Conservation (phyloP, 306 rosid species). For the Castanospermum australe region DNA sequence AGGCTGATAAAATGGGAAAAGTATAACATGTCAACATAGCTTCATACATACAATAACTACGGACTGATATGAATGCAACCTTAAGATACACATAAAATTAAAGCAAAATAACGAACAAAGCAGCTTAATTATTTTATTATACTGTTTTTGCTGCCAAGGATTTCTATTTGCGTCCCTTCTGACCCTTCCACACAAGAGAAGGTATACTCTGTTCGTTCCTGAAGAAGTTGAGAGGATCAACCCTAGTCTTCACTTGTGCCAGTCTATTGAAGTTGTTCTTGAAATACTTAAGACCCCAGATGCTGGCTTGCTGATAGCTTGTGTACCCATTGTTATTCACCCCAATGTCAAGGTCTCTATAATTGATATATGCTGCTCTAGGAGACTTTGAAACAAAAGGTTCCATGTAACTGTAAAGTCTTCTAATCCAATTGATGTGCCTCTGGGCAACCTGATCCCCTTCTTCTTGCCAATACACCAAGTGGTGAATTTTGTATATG, state of each 20-base stretch:
- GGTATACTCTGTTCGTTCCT: neutral
- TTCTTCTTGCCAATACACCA: conserved; percentile 5
- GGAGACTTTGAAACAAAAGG: neutral
- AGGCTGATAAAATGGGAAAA: neutral
- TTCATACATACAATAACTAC: neutral
- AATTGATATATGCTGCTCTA: neutral
- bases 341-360: neutral
- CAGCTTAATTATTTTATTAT: no score
- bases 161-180: no score
- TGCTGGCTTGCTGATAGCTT: neutral
- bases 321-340: neutral
- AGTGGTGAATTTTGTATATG: conserved; percentile 21
- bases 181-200: neutral
- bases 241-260: neutral
- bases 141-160: no score
- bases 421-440: conserved; percentile 10
- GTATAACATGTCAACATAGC: neutral
- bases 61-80: neutral
- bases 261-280: neutral
- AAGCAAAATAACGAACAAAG: no score
- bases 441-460: neutral
- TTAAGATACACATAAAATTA: neutral
- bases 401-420: neutral
- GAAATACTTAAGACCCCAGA: neutral
- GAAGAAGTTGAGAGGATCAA: neutral